A percentile compares a stretch with the other conserved stretches of the same genome.
phyloP scores from a whole-genome alignment of 129 eudicot genomes.

The Calendula officinalis region DNA sequence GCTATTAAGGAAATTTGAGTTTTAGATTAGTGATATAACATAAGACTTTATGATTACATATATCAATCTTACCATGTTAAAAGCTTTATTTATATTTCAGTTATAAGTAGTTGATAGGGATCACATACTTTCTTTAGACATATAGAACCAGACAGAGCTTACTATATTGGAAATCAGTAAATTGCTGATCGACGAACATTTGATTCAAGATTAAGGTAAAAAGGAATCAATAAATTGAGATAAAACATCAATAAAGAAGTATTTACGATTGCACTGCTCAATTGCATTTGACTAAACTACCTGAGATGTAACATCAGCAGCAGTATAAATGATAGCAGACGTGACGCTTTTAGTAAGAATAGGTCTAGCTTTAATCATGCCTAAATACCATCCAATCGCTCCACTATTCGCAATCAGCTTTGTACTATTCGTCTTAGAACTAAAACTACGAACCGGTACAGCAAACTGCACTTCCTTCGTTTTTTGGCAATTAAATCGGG shows the following conservation, averaged over 20 bases:
- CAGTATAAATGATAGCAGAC: conserved; percentile 61
- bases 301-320: conserved; percentile 91
- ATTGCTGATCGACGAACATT: background rate
- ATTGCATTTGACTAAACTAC: conserved; percentile 38
- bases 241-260: background rate
- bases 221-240: background rate
- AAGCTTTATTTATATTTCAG: background rate
- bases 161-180: background rate
- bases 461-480: conserved; percentile 27
- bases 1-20: background rate
- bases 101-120: conserved; percentile 1
- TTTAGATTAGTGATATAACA: background rate
- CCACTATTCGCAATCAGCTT: conserved; percentile 33
- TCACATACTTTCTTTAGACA: background rate
- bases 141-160: background rate
- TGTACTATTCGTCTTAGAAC: conserved; percentile 26
- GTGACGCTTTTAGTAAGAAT: conserved; percentile 78
- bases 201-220: background rate
- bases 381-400: conserved; percentile 72
- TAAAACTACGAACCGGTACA: conserved; percentile 14
- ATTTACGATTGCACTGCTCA: background rate
- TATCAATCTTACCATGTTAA: background rate
- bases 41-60: conserved; percentile 2
- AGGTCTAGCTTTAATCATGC: conserved; percentile 68
- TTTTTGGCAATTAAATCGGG: conserved; percentile 26